Percentiles rank a stretch among this genome's conserved stretches.
These are phyloP conservation scores for Pseudovirgaria hyperparasitica DNA, from an alignment of 2,329 filamentous ascomycete species.

Conservation along the genomic window DNA sequence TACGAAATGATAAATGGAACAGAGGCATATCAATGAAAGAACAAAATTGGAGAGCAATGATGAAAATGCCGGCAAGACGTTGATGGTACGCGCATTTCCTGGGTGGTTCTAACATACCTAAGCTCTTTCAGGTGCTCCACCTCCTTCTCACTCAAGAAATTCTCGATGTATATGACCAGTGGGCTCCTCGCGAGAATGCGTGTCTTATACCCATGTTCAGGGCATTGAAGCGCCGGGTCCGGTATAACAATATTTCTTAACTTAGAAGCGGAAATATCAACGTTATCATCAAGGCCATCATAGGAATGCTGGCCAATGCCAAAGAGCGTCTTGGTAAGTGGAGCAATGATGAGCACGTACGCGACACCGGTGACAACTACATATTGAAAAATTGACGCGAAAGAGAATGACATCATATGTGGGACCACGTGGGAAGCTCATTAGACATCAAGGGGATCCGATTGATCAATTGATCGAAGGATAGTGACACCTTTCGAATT, in stretches of 20 bases:
- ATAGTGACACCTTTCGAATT: no score
- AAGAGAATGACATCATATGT: conserved; percentile 7
- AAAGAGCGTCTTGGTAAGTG: conserved; percentile 12
- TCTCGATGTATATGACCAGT: conserved; percentile 45
- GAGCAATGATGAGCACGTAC: conserved; percentile 24
- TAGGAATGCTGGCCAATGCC: neutral
- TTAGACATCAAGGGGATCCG: no score
- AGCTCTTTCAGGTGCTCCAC: conserved; percentile 37
- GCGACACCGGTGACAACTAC: conserved; percentile 14
- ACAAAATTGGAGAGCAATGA: neutral
- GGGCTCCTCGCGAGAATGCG: conserved; percentile 42
- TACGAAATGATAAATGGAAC: neutral
- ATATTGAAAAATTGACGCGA: conserved; percentile 19
- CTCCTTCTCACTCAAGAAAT: conserved; percentile 38
- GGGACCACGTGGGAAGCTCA: no score
- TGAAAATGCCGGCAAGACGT: no score
- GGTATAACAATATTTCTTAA: conserved; percentile 27
- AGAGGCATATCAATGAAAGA: conserved; percentile 4
- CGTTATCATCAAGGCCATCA: neutral
- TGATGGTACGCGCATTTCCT: neutral
- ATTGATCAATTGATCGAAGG: no score
- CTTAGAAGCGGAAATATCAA: conserved; percentile 15
- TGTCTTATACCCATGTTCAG: conserved; percentile 24
- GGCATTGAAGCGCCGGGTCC: conserved; percentile 24
- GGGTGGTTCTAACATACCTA: conserved; percentile 31